Conservation (phyloP, 2,329 filamentous ascomycete genomes). For the Pseudogymnoascus sp. region DNA sequence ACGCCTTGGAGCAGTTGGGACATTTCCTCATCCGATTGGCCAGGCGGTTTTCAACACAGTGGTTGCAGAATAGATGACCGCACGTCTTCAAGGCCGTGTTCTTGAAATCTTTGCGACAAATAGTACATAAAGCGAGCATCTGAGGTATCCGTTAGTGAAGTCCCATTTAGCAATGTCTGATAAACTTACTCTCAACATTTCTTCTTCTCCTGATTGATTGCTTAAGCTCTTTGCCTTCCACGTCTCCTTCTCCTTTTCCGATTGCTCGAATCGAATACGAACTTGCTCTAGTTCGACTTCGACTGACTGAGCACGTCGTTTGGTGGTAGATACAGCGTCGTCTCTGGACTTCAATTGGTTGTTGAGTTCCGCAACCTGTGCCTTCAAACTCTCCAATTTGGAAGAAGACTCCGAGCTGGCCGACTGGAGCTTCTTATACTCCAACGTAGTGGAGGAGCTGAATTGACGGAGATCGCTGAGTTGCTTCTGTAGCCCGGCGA, state of each 20-base stretch:
- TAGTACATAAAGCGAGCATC: slow-evolving; percentile 77
- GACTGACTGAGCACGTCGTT: slow-evolving; percentile 51
- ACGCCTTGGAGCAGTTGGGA: slow-evolving; percentile 84
- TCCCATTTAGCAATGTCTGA: slow-evolving; percentile 17
- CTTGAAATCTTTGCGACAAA: slow-evolving; percentile 90
- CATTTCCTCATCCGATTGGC: slow-evolving; percentile 89
- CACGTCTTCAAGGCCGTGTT: slow-evolving; percentile 90
- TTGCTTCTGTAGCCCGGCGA: slow-evolving; percentile 86
- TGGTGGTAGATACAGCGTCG: slow-evolving; percentile 41
- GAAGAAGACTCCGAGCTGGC: slow-evolving; percentile 62
- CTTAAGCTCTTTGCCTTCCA: slow-evolving; percentile 78
- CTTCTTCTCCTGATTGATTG: slow-evolving; percentile 74
- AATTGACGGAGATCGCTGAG: slow-evolving; percentile 73
- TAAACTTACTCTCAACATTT: slow-evolving; percentile 71
- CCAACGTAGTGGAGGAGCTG: slow-evolving; percentile 59
- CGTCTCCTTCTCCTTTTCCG: slow-evolving; percentile 73
- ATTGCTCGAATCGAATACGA: slow-evolving; percentile 66
- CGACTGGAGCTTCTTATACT: slow-evolving; percentile 69
- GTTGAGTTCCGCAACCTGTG: slow-evolving; percentile 70
- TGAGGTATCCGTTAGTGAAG: slow-evolving; percentile 33
- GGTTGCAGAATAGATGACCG: slow-evolving; percentile 87
- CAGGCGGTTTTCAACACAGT: slow-evolving; percentile 83
- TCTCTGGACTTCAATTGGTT: slow-evolving; percentile 71
- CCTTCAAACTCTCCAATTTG: slow-evolving; percentile 61
- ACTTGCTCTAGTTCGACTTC: slow-evolving; percentile 75